phyloP scores from a whole-genome alignment of 257 asterid species.

The Asclepias syriaca region DNA sequence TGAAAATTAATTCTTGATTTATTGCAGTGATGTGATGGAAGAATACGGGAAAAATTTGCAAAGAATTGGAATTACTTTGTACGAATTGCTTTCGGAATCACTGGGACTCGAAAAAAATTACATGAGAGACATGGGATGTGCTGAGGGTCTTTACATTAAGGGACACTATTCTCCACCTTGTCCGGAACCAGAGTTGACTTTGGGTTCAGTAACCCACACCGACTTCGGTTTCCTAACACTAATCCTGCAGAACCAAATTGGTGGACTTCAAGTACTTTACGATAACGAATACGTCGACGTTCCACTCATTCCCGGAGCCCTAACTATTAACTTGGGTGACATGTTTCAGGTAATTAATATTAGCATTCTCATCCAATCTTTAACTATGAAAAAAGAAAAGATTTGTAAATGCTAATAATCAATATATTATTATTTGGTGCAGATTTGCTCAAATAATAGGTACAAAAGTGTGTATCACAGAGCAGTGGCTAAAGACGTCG shows the following conservation, averaged over 20 bases:
- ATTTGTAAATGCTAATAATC: too few relatives aligned
- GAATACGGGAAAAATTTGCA: not conserved
- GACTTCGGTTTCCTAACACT: too few relatives aligned
- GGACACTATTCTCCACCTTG: slow-evolving; percentile 10
- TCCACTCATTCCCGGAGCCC: too few relatives aligned
- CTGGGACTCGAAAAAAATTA: slow-evolving; percentile 4
- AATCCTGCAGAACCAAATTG: too few relatives aligned
- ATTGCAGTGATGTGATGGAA: not conserved
- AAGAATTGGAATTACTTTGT: not conserved
- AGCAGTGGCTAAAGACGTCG: slow-evolving; percentile 1
- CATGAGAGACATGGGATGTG: not conserved
- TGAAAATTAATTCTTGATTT: too few relatives aligned
- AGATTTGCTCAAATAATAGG: not conserved
- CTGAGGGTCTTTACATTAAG: slow-evolving; percentile 8
- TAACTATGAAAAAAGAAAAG: too few relatives aligned
- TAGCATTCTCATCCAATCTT: too few relatives aligned
- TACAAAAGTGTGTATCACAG: slow-evolving; percentile 9
- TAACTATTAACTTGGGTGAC: not conserved
- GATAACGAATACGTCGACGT: too few relatives aligned
- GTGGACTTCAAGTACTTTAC: too few relatives aligned
- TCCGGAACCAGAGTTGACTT: slow-evolving; percentile 7
- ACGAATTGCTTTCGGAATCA: slow-evolving; percentile 3
- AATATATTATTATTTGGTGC: too few relatives aligned
- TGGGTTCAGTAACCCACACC: not conserved
- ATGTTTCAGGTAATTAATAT: slow-evolving; percentile 3